These are phyloP conservation scores for Solanum chaucha DNA, from an alignment of 257 asterid species.

Conservation along the genomic window DNA sequence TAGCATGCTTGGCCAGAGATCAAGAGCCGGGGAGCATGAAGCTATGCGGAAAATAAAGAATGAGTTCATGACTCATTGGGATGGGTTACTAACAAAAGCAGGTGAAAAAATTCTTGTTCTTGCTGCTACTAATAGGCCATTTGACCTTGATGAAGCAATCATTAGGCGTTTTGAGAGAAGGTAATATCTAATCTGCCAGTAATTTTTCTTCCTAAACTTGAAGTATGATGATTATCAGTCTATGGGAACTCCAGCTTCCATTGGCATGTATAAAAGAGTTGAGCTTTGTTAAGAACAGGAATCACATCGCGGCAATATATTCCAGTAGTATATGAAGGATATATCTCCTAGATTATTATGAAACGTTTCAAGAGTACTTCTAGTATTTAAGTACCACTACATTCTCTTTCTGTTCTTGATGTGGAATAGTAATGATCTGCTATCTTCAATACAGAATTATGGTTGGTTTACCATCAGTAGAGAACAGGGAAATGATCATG, in stretches of 20 bases:
- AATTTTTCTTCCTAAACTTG: too few relatives aligned
- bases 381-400: not conserved
- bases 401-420: not conserved
- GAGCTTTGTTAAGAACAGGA: not conserved
- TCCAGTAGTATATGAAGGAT: not conserved
- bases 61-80: conserved; percentile 94
- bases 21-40: conserved; percentile 78
- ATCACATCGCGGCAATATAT: not conserved
- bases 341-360: not conserved
- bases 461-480: conserved; percentile 75
- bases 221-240: not conserved
- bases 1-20: conserved; percentile 83
- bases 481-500: conserved; percentile 61
- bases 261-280: not conserved
- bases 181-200: conserved; percentile 12
- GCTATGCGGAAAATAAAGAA: conserved; percentile 87
- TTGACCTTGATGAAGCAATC: conserved; percentile 91
- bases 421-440: not conserved
- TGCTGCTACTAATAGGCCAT: conserved; percentile 87
- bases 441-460: conserved; percentile 35
- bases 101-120: conserved; percentile 82
- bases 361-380: not conserved
- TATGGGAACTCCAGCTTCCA: not conserved
- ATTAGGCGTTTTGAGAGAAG: conserved; percentile 88
- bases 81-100: conserved; percentile 59